Percentiles rank a stretch among this genome's conserved stretches.
Conservation (phyloP, 2,329 filamentous ascomycete genomes). For the Talaromyces rugulosus region DNA sequence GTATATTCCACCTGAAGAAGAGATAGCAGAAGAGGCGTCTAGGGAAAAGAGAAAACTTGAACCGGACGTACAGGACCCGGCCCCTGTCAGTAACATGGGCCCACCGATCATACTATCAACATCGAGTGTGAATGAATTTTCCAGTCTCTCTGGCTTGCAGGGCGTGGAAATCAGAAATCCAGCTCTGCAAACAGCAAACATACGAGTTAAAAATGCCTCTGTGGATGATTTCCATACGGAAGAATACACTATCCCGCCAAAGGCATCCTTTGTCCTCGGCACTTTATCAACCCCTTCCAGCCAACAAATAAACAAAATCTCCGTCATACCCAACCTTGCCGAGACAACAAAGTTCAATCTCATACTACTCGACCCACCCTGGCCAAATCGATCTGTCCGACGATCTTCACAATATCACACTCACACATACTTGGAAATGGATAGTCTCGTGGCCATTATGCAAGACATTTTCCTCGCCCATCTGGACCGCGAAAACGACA, state of each 20-base stretch:
- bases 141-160: conserved; percentile 19
- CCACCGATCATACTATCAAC: conserved; percentile 33
- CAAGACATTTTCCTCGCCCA: conserved; percentile 43
- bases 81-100: conserved; percentile 8
- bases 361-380: conserved; percentile 60
- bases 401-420: conserved; percentile 47
- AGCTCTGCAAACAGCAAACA: conserved; percentile 16
- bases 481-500: conserved; percentile 25
- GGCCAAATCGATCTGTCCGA: conserved; percentile 58
- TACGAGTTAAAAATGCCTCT: conserved; percentile 14
- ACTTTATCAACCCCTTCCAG: conserved; percentile 21
- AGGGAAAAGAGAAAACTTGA: conserved; percentile 13
- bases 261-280: conserved; percentile 45
- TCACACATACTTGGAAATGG: conserved; percentile 25
- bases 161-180: conserved; percentile 27
- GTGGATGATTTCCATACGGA: not conserved
- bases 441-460: conserved; percentile 30
- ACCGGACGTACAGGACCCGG: not conserved
- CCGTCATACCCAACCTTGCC: conserved; percentile 13
- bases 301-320: conserved; percentile 12
- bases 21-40: not conserved
- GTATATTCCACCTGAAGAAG: not conserved
- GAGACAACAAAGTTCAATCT: conserved; percentile 48
- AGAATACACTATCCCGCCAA: conserved; percentile 45
- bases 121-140: conserved; percentile 26